Evolutionary conservation across 2,329 filamentous ascomycete genomes (phyloP).

Genomic region (Conoideocrella luteorostrata): DNA sequence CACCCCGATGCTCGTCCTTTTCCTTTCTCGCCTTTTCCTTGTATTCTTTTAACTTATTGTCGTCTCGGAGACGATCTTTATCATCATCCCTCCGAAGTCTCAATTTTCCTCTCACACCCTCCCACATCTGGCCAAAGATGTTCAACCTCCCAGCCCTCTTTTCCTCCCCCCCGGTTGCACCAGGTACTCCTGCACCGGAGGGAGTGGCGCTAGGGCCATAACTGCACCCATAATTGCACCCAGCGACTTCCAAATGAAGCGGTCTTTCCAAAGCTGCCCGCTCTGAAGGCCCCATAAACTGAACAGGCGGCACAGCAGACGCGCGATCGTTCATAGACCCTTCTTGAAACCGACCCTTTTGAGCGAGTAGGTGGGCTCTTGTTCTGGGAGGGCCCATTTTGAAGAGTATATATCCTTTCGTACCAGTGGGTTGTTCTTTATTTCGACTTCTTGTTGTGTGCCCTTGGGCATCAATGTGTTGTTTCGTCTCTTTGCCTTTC

Average conservation of each 20-base stretch:
- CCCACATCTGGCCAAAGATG: conserved; percentile 32
- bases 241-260: not conserved
- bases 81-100: conserved; percentile 23
- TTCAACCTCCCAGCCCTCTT: conserved; percentile 15
- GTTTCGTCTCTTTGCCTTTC: no score
- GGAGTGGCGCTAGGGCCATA: not conserved
- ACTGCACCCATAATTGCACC: not conserved
- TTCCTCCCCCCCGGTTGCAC: not conserved
- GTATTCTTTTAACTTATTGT: conserved; percentile 12
- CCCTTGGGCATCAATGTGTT: no score
- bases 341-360: conserved; percentile 58
- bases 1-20: conserved; percentile 4
- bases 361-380: conserved; percentile 20
- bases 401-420: not conserved
- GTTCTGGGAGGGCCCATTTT: conserved; percentile 22
- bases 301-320: conserved; percentile 62
- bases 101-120: conserved; percentile 28
- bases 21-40: conserved; percentile 10
- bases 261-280: conserved; percentile 24
- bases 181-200: conserved; percentile 9
- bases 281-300: conserved; percentile 49
- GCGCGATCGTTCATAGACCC: conserved; percentile 81
- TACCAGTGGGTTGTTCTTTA: not conserved
- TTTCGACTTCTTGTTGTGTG: not conserved
- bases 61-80: conserved; percentile 13